Evolutionary conservation across 73 alveolate species (phyloP).

Genomic region (Uronychia setigera): DNA sequence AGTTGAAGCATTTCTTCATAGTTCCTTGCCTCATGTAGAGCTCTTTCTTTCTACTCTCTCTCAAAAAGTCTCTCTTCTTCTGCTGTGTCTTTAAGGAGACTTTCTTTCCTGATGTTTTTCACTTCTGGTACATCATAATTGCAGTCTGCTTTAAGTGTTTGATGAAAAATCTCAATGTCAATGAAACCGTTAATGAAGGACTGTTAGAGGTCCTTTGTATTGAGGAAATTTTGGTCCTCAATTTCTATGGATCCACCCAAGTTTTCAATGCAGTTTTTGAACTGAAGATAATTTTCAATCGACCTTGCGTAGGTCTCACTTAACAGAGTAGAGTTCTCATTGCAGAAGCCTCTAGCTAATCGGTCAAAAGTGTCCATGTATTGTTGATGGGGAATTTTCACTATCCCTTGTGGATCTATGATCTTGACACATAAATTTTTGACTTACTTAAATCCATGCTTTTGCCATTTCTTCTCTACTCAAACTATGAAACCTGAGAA

Average conservation of each 20-base stretch:
- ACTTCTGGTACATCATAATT: not conserved
- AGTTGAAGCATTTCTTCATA: too few species aligned
- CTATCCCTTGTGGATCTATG: not conserved
- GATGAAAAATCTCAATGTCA: not conserved
- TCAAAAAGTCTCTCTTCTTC: too few species aligned
- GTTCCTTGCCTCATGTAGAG: too few species aligned
- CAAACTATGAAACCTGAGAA: not conserved
- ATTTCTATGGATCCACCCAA: not conserved
- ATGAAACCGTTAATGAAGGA: not conserved
- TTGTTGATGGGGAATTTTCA: not conserved
- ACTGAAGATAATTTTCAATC: not conserved
- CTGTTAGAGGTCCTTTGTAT: not conserved
- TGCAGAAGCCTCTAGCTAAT: not conserved
- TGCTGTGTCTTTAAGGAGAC: too few species aligned
- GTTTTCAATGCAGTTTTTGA: not conserved
- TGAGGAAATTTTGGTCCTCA: not conserved
- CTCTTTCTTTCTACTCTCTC: too few species aligned
- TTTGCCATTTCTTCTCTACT: not conserved
- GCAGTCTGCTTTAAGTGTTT: not conserved
- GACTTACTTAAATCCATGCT: not conserved
- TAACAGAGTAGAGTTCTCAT: not conserved
- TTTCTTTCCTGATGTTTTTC: too few species aligned
- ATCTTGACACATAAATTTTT: not conserved
- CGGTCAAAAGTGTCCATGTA: slow-evolving; percentile 3
- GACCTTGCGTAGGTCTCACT: not conserved